Percentiles rank a stretch among this genome's conserved stretches.
phyloP scores from a whole-genome alignment of 2,329 filamentous ascomycete species.

The Penicillium glabrum region DNA sequence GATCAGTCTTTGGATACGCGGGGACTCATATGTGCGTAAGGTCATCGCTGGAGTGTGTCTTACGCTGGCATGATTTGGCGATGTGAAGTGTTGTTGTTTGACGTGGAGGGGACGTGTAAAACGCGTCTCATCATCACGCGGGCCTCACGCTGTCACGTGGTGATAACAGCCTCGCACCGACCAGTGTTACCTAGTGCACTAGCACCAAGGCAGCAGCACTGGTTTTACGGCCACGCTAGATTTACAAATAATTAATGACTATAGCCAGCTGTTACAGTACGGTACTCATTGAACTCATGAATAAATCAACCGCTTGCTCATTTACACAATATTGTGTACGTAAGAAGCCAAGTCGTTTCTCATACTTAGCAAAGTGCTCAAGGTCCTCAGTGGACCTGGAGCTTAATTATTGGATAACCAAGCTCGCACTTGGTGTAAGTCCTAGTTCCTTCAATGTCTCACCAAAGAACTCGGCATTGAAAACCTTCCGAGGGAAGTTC shows the following conservation, averaged over 20 bases:
- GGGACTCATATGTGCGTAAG: background rate
- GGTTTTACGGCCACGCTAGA: background rate
- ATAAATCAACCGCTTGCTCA: background rate
- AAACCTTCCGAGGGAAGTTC: conserved; percentile 85
- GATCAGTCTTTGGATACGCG: conserved; percentile 22
- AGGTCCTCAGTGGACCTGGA: background rate
- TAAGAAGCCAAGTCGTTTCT: conserved; percentile 10
- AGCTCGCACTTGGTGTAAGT: conserved; percentile 82
- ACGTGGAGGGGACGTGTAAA: conserved; percentile 14
- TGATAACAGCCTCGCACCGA: conserved; percentile 1
- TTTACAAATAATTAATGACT: background rate
- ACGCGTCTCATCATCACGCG: conserved; percentile 24
- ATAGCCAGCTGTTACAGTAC: background rate
- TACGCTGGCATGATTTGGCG: conserved; percentile 49
- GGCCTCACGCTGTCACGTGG: conserved; percentile 37
- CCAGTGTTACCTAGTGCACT: background rate
- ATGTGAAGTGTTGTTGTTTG: conserved; percentile 13
- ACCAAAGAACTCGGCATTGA: conserved; percentile 73
- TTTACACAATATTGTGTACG: background rate
- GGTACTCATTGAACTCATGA: background rate
- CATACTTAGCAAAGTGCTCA: conserved; percentile 3
- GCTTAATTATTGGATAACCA: conserved; percentile 63
- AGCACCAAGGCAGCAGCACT: background rate
- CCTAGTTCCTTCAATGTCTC: conserved; percentile 92
- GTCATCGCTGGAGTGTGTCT: conserved; percentile 17